Evolutionary conservation across 1,284 basidiomycete species (phyloP).

Genomic region (Ganoderma sinense): DNA sequence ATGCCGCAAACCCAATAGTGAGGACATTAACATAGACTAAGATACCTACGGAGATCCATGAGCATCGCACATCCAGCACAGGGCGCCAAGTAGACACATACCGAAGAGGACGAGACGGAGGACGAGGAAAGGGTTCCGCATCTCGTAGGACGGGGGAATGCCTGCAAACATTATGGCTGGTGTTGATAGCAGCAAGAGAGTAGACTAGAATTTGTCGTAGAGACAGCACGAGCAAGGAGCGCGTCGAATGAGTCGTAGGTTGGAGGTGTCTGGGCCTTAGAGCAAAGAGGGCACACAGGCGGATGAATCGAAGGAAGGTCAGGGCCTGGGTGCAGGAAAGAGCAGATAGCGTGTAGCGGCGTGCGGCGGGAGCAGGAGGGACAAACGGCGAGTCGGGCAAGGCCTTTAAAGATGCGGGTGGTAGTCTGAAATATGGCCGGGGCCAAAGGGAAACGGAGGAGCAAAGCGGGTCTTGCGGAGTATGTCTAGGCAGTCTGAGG

Average conservation of each 20-base stretch:
- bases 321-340: conserved; percentile 3
- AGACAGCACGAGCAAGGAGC: conserved; percentile 15
- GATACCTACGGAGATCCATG: conserved; percentile 48
- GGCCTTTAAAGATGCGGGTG: conserved; percentile 18
- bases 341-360: neutral
- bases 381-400: conserved; percentile 4
- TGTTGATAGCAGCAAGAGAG: neutral
- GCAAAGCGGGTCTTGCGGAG: conserved; percentile 18
- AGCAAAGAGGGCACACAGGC: conserved; percentile 16
- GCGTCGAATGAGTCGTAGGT: conserved; percentile 22
- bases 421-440: conserved; percentile 8
- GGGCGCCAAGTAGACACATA: conserved; percentile 41
- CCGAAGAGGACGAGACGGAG: conserved; percentile 64
- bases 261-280: conserved; percentile 10
- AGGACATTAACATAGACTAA: conserved; percentile 59
- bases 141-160: conserved; percentile 22
- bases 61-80: neutral
- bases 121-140: conserved; percentile 56
- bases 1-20: conserved; percentile 61
- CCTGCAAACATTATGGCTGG: conserved; percentile 26
- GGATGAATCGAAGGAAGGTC: conserved; percentile 21
- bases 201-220: conserved; percentile 20
- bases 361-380: neutral
- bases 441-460: conserved; percentile 17
- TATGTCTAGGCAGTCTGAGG: conserved; percentile 33